Evolutionary conservation across 2,329 filamentous ascomycete species (phyloP), one percentile per base, ranked within the genome.

Genomic region (Pochonia chlamydosporia): DNA sequence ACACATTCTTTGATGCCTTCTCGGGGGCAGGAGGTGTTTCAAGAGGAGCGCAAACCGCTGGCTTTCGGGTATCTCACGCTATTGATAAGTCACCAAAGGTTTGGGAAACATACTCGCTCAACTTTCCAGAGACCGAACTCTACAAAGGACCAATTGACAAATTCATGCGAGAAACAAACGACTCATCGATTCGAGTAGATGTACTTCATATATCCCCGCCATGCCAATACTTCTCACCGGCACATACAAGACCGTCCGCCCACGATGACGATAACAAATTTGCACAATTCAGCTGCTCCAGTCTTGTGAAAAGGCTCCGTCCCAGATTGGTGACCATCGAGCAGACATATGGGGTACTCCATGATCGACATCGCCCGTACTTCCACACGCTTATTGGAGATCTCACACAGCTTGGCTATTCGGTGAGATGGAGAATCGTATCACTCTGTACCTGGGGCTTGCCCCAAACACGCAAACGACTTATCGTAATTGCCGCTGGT

Each of bases 271-370:
- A 66, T 0, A 93, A 95, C 54, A 81, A 79, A 0, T 80, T 81
- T 2, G 74, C 74, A 0, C 58, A 83, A 0, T 79, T 76, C 51
- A 67, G 73, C 0, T 79, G 78, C 44, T 65, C 70, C 1, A 63
- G 75, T 3, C 62, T 90, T 0, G 65, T 92, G 1, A 64, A 74
- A 5, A 75, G 75, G 30, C 62, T 76, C 0, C 76, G 73, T 0
- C 88, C 89, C 0, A 74, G 89, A 0, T 59, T 93, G 0, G 76
- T 88, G 2, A 95, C 88, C 0, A 68, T 95, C 1, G 89, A 95
- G 56, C 85, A 95, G 58, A 91, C 89, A 0, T 82, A 80, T 44
- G 88, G 87, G 0, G 74, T 95, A 1, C 62, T 78, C 0, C 69
- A 73, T 20, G 64, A 75, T 0, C 63, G 71, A 1, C 81, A 84